phyloP scores from a whole-genome alignment of 1,284 basidiomycete species.

The Calocybe gambosa region DNA sequence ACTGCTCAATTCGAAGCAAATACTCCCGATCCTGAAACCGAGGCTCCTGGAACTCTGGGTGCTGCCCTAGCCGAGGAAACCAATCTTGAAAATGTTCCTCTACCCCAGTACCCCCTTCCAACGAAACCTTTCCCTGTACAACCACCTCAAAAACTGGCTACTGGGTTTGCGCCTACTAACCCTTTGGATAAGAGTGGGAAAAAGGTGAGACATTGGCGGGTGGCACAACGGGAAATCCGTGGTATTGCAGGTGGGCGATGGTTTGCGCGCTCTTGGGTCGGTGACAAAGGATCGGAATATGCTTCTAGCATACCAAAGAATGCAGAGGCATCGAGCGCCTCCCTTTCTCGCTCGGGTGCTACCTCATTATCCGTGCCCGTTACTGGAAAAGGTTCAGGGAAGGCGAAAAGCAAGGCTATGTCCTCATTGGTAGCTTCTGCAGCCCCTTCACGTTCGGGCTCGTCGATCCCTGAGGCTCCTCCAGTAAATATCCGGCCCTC shows the following conservation, averaged over 20 bases:
- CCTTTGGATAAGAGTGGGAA: conserved; percentile 57
- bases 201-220: conserved; percentile 62
- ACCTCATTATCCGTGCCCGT: conserved; percentile 36
- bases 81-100: conserved; percentile 49
- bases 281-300: conserved; percentile 70
- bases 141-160: conserved; percentile 63
- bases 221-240: conserved; percentile 66
- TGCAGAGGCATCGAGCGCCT: conserved; percentile 16
- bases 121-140: conserved; percentile 75
- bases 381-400: conserved; percentile 29
- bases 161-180: conserved; percentile 60
- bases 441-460: conserved; percentile 48
- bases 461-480: conserved; percentile 37
- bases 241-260: conserved; percentile 76
- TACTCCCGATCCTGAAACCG: conserved; percentile 38
- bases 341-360: conserved; percentile 27
- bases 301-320: conserved; percentile 25
- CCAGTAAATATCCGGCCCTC: conserved; percentile 35
- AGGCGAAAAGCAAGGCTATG: conserved; percentile 30
- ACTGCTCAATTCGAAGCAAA: conserved; percentile 33
- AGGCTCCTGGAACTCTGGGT: conserved; percentile 22
- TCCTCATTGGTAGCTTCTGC: conserved; percentile 41
- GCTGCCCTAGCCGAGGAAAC: conserved; percentile 35
- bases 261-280: conserved; percentile 70
- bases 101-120: conserved; percentile 70